These are phyloP conservation scores for Nyctanthes arbortristis DNA, from an alignment of 257 asterid genomes.

Conservation along the genomic window DNA sequence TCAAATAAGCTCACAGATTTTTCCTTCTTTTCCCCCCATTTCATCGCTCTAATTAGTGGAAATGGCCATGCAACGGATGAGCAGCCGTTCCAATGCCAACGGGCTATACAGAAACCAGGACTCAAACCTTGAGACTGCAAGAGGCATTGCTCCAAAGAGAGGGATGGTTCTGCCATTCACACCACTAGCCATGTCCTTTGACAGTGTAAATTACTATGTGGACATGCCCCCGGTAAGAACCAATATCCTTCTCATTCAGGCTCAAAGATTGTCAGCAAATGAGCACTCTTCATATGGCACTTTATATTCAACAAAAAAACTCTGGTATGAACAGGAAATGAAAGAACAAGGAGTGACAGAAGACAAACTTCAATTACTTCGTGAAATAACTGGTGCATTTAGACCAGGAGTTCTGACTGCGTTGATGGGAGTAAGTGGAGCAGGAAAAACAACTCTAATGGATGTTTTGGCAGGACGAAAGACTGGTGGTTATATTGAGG, in stretches of 20 bases:
- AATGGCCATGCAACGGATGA: constrained; percentile 59
- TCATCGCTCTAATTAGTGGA: constrained; percentile 72
- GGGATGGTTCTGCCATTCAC: constrained; percentile 85
- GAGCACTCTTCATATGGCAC: not conserved
- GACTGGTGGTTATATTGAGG: constrained; percentile 68
- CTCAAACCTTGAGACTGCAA: constrained; percentile 31
- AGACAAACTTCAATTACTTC: constrained; percentile 58
- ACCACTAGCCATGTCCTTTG: constrained; percentile 69
- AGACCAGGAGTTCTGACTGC: constrained; percentile 78
- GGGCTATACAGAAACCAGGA: constrained; percentile 31
- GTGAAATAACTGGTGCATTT: constrained; percentile 65
- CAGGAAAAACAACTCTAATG: constrained; percentile 75
- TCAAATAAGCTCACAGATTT: constrained; percentile 6
- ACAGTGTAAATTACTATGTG: constrained; percentile 61
- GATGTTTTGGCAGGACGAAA: constrained; percentile 75
- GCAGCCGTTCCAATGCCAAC: constrained; percentile 35
- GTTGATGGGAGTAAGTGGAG: constrained; percentile 78
- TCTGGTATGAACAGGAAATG: constrained; percentile 55
- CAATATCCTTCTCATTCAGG: not conserved
- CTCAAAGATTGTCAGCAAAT: not conserved
- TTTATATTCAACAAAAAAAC: not conserved
- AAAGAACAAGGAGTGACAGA: constrained; percentile 62
- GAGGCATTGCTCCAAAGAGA: constrained; percentile 53
- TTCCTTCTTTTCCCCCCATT: not conserved
- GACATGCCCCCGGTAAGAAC: constrained; percentile 70